phyloP scores from a whole-genome alignment of 2,329 filamentous ascomycete species.

The Fusarium neocosmosporiellum region DNA sequence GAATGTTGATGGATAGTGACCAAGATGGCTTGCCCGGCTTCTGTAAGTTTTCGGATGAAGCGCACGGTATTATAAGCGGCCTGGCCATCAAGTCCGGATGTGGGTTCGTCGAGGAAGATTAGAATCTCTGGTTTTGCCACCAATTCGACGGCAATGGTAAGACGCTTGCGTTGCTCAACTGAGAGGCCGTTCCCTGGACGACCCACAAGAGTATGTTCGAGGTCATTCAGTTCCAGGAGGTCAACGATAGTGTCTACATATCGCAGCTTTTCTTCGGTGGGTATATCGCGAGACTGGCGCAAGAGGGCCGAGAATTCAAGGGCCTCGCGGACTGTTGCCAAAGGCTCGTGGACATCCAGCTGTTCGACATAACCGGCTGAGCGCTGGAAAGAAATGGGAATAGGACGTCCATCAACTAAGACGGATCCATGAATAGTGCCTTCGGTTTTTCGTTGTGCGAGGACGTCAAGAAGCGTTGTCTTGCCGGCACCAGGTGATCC shows the following conservation, averaged over 20 bases:
- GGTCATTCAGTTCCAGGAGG: background rate
- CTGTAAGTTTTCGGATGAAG: constrained; percentile 66
- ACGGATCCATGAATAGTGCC: constrained; percentile 88
- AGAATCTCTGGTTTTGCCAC: constrained; percentile 63
- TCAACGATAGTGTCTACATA: background rate
- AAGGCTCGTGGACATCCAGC: constrained; percentile 84
- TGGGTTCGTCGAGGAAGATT: background rate
- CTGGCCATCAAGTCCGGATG: background rate
- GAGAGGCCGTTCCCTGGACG: background rate
- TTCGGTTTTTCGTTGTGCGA: constrained; percentile 85
- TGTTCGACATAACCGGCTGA: constrained; percentile 93
- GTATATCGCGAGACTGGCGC: background rate
- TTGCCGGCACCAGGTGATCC: constrained; percentile 82
- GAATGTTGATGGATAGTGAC: constrained; percentile 76
- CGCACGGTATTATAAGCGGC: background rate
- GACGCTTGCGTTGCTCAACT: constrained; percentile 54
- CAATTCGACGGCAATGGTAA: constrained; percentile 67
- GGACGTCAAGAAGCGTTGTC: constrained; percentile 84
- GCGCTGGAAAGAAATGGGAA: constrained; percentile 83
- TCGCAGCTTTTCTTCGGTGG: background rate
- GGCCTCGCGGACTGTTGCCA: constrained; percentile 79
- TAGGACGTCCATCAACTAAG: constrained; percentile 68
- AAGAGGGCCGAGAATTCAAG: background rate
- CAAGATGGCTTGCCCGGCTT: constrained; percentile 71
- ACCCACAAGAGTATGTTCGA: background rate